phyloP scores from a whole-genome alignment of 2,329 filamentous ascomycete genomes.

The Calonectria henricotiae region DNA sequence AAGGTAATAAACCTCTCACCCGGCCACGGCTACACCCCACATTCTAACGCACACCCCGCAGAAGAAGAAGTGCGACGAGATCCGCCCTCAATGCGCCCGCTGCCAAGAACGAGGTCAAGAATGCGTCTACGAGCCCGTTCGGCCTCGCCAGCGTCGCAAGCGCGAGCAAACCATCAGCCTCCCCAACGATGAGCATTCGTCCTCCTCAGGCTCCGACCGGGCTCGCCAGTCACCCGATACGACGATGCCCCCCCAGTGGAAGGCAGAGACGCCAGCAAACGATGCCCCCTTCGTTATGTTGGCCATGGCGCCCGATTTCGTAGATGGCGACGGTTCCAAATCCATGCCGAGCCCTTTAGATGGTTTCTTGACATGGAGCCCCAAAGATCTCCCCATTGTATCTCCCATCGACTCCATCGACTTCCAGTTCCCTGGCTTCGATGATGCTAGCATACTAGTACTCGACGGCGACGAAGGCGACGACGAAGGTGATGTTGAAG shows the following conservation, averaged over 20 bases:
- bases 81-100: constrained; percentile 66
- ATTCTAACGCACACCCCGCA: constrained; percentile 48
- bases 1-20: constrained; percentile 25
- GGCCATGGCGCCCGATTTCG: constrained; percentile 17
- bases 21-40: no score
- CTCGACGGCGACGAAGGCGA: constrained; percentile 47
- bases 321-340: constrained; percentile 29
- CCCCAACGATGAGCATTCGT: constrained; percentile 36
- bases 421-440: constrained; percentile 54
- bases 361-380: constrained; percentile 43
- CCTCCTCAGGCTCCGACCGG: constrained; percentile 38
- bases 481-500: constrained; percentile 54
- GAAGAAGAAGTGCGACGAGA: constrained; percentile 74
- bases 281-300: constrained; percentile 16
- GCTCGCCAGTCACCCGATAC: constrained; percentile 34
- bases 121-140: constrained; percentile 67
- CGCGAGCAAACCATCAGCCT: constrained; percentile 45
- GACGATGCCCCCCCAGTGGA: constrained; percentile 31
- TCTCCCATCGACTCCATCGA: constrained; percentile 55
- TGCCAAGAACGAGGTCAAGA: constrained; percentile 66
- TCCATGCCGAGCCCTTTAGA: constrained; percentile 32
- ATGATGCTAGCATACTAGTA: constrained; percentile 40
- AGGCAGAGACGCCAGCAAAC: constrained; percentile 27
- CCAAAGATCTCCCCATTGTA: constrained; percentile 49
- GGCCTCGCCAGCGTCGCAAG: constrained; percentile 58